Conservation (phyloP, 176 grass and related monocot species). For the Zoysia pacifica region DNA sequence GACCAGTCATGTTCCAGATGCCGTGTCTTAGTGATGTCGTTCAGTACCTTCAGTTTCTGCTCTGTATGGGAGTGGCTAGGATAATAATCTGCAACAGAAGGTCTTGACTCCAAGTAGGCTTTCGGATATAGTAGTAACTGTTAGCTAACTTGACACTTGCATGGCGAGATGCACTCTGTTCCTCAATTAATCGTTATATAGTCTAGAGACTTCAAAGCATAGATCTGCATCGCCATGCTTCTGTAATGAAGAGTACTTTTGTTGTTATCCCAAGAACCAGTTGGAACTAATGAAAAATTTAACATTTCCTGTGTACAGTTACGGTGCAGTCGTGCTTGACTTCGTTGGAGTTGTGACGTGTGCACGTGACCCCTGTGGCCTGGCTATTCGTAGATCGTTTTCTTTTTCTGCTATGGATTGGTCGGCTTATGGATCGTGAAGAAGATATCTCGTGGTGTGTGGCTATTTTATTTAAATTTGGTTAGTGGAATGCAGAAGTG, state of each 20-base stretch:
- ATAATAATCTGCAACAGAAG: constrained; percentile 30
- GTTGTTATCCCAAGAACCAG: constrained; percentile 26
- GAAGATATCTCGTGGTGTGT: neutral
- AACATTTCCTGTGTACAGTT: neutral
- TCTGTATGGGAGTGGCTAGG: constrained; percentile 34
- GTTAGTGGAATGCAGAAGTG: too few species aligned
- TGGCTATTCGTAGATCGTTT: neutral
- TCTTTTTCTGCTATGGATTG: neutral
- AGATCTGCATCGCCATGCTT: constrained; percentile 35
- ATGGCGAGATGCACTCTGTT: constrained; percentile 35
- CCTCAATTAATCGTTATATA: neutral
- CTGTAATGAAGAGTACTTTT: constrained; percentile 32
- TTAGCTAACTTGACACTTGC: constrained; percentile 47
- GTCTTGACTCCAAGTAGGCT: constrained; percentile 33
- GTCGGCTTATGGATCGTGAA: neutral
- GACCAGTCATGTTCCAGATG: constrained; percentile 35
- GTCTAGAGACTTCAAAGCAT: constrained; percentile 20
- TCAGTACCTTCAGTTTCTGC: constrained; percentile 35
- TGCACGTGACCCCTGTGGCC: neutral
- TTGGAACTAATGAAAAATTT: constrained; percentile 30
- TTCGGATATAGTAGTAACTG: constrained; percentile 56
- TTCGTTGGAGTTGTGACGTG: neutral
- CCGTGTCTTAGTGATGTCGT: constrained; percentile 43
- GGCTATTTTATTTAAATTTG: too few species aligned
- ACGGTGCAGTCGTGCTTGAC: too few species aligned